Evolutionary conservation across 2,329 filamentous ascomycete genomes (phyloP).

Genomic region (Raffaelea ambrosiae): DNA sequence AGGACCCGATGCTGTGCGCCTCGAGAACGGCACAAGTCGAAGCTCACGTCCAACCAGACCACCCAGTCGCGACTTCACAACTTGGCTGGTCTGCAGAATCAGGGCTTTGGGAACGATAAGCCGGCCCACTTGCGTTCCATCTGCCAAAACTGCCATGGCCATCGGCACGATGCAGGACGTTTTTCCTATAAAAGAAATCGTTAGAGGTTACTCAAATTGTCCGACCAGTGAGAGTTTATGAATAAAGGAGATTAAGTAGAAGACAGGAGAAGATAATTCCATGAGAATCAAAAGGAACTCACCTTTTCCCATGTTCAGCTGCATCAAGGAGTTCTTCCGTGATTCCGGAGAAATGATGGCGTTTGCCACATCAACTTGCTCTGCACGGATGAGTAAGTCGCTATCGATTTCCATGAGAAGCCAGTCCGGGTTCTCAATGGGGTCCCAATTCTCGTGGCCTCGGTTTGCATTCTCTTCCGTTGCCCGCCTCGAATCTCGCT

Average conservation of each 20-base stretch:
- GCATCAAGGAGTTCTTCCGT: constrained; percentile 47
- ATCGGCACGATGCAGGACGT: constrained; percentile 49
- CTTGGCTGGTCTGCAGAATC: constrained; percentile 47
- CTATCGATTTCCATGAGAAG: constrained; percentile 59
- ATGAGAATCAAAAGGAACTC: too few relatives aligned
- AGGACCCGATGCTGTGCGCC: constrained; percentile 30
- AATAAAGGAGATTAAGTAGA: too few relatives aligned
- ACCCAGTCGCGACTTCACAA: constrained; percentile 46
- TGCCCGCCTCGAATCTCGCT: constrained; percentile 18
- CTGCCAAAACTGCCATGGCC: constrained; percentile 34
- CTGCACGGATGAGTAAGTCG: constrained; percentile 51
- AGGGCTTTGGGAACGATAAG: constrained; percentile 49
- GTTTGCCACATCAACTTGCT: constrained; percentile 53
- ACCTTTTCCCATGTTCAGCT: constrained; percentile 59
- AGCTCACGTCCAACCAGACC: constrained; percentile 44
- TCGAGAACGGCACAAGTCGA: constrained; percentile 49
- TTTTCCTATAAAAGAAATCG: constrained; percentile 36
- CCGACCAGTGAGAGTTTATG: too few relatives aligned
- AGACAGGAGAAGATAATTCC: too few relatives aligned
- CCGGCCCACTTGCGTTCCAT: constrained; percentile 37
- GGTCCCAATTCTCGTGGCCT: constrained; percentile 46
- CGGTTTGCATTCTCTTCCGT: constrained; percentile 40
- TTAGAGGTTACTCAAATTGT: too few relatives aligned
- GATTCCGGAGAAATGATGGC: constrained; percentile 49
- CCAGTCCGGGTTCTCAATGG: constrained; percentile 50